Percentiles rank a stretch among this genome's conserved stretches.
Conservation (phyloP, 148 eudicot genomes). For the Mesembryanthemum crystallinum region DNA sequence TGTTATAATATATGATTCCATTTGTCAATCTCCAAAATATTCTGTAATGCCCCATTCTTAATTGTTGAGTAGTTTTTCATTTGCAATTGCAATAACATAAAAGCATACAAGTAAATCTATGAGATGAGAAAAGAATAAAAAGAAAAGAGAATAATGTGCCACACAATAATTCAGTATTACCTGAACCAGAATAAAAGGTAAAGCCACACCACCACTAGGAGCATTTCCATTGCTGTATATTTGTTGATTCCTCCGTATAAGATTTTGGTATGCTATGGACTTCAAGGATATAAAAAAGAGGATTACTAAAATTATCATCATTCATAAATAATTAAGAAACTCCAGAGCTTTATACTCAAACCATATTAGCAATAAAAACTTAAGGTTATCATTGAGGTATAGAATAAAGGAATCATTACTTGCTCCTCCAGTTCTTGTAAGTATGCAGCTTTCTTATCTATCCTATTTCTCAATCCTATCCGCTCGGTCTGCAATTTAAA, state of each 20-base stretch:
- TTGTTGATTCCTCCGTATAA: constrained; percentile 71
- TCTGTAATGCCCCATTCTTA: not conserved
- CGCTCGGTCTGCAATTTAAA: constrained; percentile 59
- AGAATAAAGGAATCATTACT: constrained; percentile 39
- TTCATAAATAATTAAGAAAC: not conserved
- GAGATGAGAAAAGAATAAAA: not conserved
- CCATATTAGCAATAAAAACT: not conserved
- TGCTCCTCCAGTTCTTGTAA: constrained; percentile 85
- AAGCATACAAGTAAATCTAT: not conserved
- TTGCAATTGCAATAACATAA: not conserved
- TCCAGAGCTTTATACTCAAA: not conserved
- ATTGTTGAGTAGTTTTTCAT: not conserved
- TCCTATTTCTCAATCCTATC: constrained; percentile 51
- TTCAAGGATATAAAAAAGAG: constrained; percentile 25
- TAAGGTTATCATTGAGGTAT: constrained; percentile 7
- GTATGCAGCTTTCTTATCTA: constrained; percentile 81
- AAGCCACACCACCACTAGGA: constrained; percentile 90
- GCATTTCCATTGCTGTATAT: constrained; percentile 69
- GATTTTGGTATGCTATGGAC: constrained; percentile 74
- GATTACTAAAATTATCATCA: constrained; percentile 1
- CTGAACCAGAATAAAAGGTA: constrained; percentile 93
- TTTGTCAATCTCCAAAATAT: not conserved
- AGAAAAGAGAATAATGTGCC: not conserved
- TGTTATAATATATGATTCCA: not conserved
- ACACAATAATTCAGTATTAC: constrained; percentile 30